Percentiles rank a stretch among this genome's conserved stretches.
phyloP scores from a whole-genome alignment of 2,329 filamentous ascomycete species.

The Sarocladium strictum region DNA sequence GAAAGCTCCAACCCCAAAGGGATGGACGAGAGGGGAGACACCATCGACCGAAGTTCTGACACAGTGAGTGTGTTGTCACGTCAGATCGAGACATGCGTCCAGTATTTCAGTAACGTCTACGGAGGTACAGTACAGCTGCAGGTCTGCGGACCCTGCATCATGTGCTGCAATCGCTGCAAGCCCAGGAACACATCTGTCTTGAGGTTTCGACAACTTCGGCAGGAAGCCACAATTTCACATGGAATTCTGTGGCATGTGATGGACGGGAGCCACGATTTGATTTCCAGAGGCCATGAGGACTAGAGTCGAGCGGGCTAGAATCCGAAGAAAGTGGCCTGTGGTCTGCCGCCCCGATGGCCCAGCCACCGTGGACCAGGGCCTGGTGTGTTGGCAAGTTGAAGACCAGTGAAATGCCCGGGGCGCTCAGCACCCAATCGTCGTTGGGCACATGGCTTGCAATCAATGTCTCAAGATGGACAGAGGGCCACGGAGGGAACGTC shows the following conservation, averaged over 20 bases:
- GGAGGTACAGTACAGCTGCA: background rate
- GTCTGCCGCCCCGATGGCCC: background rate
- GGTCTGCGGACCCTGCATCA: constrained; percentile 2
- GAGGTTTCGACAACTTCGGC: background rate
- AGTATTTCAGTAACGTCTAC: background rate
- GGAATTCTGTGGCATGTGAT: background rate
- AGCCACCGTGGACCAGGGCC: constrained; percentile 3
- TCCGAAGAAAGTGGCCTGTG: background rate
- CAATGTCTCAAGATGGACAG: background rate
- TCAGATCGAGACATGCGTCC: constrained; percentile 5
- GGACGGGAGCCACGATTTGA: background rate
- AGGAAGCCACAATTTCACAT: background rate
- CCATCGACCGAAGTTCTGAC: background rate
- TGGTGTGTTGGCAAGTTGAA: constrained; percentile 5
- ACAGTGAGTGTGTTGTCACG: background rate
- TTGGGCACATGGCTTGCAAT: constrained; percentile 5
- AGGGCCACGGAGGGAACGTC: background rate
- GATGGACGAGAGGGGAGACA: background rate
- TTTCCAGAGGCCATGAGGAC: background rate
- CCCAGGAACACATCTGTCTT: background rate
- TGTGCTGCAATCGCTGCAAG: background rate
- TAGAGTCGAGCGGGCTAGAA: background rate
- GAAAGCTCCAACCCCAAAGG: background rate
- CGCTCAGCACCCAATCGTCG: background rate
- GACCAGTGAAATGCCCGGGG: constrained; percentile 1